Evolutionary conservation across 176 grass and related monocot species (phyloP), one percentile per base, ranked within the genome.

Genomic region (Cocos nucifera): DNA sequence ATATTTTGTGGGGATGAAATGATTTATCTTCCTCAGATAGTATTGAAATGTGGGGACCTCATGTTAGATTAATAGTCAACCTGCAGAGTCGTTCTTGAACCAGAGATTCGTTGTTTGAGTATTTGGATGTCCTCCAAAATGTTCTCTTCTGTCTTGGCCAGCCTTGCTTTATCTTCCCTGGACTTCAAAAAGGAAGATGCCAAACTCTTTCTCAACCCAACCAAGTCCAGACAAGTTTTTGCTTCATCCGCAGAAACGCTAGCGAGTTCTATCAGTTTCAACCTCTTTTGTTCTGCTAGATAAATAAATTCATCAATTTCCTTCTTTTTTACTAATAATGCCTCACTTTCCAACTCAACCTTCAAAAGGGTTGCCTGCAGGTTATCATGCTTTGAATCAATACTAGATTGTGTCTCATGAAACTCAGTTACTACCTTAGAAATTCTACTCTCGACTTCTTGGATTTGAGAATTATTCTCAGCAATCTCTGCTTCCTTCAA

Each of bases 401-500:
- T 86, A 85, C 70, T 86, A 52, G 81, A 85, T 59, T 80, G 73
- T 58, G 87, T 78, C 22, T 59, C 76, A 73, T 88, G 73, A 59
- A 89, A 98, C 77, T 59, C 66, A 28, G 84, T 79, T 50, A 78
- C 78, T 39, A 83, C 82, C 1, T 51, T 16, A 51, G 73, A 83
- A 18, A 98, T 92, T 64, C 79, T 85, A 73, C 74, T 75, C 66
- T 98, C 84, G 69, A 98, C 84, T 50, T 89, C 70, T 64, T 81
- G 75, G 56, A 89, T 89, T 67, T 23, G 72, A 58, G 73, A 62
- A 70, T 92, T 83, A 77, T 98, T 98, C 73, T 91, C 78, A 77
- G 87, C 70, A 76, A 98, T 98, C 63, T 92, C 87, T 51, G 77
- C 76, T 72, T 98, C 79, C 78, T 97, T 98, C 76, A 92, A 63